phyloP scores from a whole-genome alignment of 768 basidiomycete species.

The Terana coerulea region DNA sequence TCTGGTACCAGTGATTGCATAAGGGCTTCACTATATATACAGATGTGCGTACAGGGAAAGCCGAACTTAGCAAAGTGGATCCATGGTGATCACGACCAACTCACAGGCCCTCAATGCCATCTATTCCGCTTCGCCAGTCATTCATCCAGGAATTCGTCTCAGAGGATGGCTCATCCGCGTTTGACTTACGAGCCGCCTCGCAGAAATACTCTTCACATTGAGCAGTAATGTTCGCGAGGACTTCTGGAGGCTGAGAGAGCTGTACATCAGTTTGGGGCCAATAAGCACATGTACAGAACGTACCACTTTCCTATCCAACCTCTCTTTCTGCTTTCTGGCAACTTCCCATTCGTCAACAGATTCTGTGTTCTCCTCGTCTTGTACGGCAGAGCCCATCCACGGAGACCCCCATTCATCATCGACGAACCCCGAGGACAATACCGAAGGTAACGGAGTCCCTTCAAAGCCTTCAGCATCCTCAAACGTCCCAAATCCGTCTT shows the following conservation, averaged over 20 bases:
- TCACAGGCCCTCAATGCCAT: slow-evolving; percentile 58
- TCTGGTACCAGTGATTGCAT: slow-evolving; percentile 35
- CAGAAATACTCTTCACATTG: slow-evolving; percentile 49
- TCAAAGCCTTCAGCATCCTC: slow-evolving; percentile 40
- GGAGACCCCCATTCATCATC: slow-evolving; percentile 30
- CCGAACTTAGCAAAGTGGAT: background rate
- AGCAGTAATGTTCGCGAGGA: slow-evolving; percentile 52
- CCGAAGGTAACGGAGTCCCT: slow-evolving; percentile 34
- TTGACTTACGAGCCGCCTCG: slow-evolving; percentile 48
- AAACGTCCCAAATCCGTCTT: slow-evolving; percentile 55
- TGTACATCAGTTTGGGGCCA: slow-evolving; percentile 15
- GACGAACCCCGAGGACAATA: slow-evolving; percentile 12
- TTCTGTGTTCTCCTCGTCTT: slow-evolving; percentile 23
- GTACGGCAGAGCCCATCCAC: slow-evolving; percentile 19
- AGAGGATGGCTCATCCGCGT: background rate
- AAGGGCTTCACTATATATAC: slow-evolving; percentile 8
- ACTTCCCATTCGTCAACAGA: slow-evolving; percentile 64
- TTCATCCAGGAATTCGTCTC: slow-evolving; percentile 21
- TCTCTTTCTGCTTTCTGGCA: slow-evolving; percentile 54
- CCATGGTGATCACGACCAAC: slow-evolving; percentile 25
- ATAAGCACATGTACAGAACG: slow-evolving; percentile 25
- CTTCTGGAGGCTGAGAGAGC: slow-evolving; percentile 59
- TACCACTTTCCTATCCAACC: slow-evolving; percentile 62
- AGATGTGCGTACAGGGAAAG: background rate
- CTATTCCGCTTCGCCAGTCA: slow-evolving; percentile 40